Evolutionary conservation across 2,329 filamentous ascomycete genomes (phyloP), one percentile per base, ranked within the genome.

Genomic region (Cytospora schulzeri): DNA sequence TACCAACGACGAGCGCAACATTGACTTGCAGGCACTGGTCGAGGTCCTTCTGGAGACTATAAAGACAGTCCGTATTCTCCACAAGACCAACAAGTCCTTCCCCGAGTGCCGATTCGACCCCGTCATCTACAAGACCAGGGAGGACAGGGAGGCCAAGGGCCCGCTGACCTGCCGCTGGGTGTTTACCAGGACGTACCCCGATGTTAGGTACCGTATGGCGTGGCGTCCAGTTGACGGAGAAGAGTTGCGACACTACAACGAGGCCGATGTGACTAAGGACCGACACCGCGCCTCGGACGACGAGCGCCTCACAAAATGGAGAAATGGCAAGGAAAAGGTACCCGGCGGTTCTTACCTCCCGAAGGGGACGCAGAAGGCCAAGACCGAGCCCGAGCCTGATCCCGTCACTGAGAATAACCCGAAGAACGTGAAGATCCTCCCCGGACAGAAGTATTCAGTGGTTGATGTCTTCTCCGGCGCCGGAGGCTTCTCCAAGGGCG

Each of bases 391-490:
- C 29, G n/a, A n/a, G 22, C 19, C 6, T 31, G n/a, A n/a, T n/a
- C n/a, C n/a, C n/a, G n/a, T n/a, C n/a, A n/a, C 38, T 19, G 35
- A 33, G 15, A 11, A 15, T 19, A 24, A 5, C 22, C 15, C 41
- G 6, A 35, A 52, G 17, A n/a, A n/a, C n/a, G 59, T 35, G 12
- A 55, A 57, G 14, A 62, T 71, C 19, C 35, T 64, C 0, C 64
- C 62, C 0, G 74, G 74, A 0, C 82, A 85, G 54, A 79, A 78
- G 48, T 91, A 91, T 66, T 90, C 87, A 0, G 85, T 89, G 28
- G 89, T 86, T 1, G 92, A 95, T 71, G 81, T 84, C 0, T 95
- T 91, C 68, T 90, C 86, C 38, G 91, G 91, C 1, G 89, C 85
- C 1, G 91, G 92, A 0, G 91, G 91, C 5, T 85, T 86, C 1